A percentile compares a stretch with the other conserved stretches of the same genome.
Evolutionary conservation across 805 yeast genomes (phyloP).

Genomic region (Wickerhamomyces hampshirensis): DNA sequence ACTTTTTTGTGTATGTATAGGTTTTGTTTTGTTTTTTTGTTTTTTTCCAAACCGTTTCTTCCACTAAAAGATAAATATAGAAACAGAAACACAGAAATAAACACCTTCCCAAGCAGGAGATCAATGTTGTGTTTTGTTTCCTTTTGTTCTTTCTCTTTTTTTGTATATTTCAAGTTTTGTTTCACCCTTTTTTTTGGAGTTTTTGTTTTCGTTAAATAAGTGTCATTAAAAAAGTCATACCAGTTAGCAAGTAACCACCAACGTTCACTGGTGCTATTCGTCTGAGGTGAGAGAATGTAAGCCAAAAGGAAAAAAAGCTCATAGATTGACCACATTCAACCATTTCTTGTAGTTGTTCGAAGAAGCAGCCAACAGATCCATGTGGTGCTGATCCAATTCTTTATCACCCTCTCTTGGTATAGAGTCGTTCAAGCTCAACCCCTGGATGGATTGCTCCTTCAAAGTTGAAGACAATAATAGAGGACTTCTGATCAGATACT

Average conservation of each 20-base stretch:
- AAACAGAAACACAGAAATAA: too few relatives aligned
- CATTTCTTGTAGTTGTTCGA: constrained; percentile 27
- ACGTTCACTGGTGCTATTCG: constrained; percentile 10
- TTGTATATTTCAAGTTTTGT: background rate
- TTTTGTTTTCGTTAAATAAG: background rate
- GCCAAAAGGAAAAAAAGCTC: background rate
- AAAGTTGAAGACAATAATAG: constrained; percentile 20
- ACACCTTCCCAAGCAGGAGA: too few relatives aligned
- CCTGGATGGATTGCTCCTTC: constrained; percentile 24
- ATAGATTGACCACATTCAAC: constrained; percentile 18
- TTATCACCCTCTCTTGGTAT: constrained; percentile 15
- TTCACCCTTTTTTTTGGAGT: background rate
- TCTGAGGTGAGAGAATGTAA: constrained; percentile 1
- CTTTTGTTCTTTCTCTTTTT: background rate
- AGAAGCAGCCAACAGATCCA: constrained; percentile 23
- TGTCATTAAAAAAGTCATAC: background rate
- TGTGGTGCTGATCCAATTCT: constrained; percentile 16
- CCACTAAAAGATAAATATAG: too few relatives aligned
- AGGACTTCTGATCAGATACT: constrained; percentile 25
- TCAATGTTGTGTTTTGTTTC: too few relatives aligned
- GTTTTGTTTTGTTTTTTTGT: too few relatives aligned
- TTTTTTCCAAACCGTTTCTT: too few relatives aligned
- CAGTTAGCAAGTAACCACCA: too few relatives aligned
- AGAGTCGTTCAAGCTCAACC: constrained; percentile 20
- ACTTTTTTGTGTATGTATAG: too few relatives aligned